A percentile compares a stretch with the other conserved stretches of the same genome.
phyloP scores from a whole-genome alignment of 768 basidiomycete species.

The Suillus ampliporus region DNA sequence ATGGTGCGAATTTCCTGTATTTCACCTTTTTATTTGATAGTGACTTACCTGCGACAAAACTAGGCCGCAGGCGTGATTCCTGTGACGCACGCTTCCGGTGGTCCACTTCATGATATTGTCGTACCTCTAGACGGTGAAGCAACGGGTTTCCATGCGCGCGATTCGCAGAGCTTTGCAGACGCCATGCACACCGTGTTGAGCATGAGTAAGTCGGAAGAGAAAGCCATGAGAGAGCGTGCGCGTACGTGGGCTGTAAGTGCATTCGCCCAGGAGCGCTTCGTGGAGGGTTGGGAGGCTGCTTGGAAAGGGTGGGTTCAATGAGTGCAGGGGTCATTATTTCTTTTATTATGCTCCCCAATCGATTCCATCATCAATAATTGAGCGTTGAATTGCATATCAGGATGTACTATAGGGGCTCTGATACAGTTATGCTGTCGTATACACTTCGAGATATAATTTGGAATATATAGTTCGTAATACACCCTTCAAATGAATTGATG shows the following conservation, averaged over 20 bases:
- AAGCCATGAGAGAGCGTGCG: slow-evolving; percentile 71
- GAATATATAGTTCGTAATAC: neutral
- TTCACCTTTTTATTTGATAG: slow-evolving; percentile 18
- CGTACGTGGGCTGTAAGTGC: slow-evolving; percentile 70
- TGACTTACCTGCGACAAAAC: slow-evolving; percentile 16
- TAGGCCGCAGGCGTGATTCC: slow-evolving; percentile 95
- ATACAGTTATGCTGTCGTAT: no score
- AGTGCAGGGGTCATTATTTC: neutral
- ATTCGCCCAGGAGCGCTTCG: slow-evolving; percentile 82
- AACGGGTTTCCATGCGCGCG: slow-evolving; percentile 86
- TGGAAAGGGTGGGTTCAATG: slow-evolving; percentile 49
- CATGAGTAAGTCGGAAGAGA: slow-evolving; percentile 57
- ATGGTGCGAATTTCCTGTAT: slow-evolving; percentile 71
- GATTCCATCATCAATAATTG: no score
- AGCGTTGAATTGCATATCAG: no score
- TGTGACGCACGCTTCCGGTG: slow-evolving; percentile 91
- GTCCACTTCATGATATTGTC: slow-evolving; percentile 90
- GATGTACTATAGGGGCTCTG: no score
- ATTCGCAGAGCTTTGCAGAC: slow-evolving; percentile 66
- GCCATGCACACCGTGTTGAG: slow-evolving; percentile 68
- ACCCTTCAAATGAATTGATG: neutral
- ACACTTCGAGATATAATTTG: neutral
- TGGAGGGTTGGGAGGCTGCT: slow-evolving; percentile 71
- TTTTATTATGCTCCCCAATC: no score
- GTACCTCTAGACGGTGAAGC: slow-evolving; percentile 73